Conservation (phyloP, 2,329 filamentous ascomycete species). For the Ceratocystis ficicola region DNA sequence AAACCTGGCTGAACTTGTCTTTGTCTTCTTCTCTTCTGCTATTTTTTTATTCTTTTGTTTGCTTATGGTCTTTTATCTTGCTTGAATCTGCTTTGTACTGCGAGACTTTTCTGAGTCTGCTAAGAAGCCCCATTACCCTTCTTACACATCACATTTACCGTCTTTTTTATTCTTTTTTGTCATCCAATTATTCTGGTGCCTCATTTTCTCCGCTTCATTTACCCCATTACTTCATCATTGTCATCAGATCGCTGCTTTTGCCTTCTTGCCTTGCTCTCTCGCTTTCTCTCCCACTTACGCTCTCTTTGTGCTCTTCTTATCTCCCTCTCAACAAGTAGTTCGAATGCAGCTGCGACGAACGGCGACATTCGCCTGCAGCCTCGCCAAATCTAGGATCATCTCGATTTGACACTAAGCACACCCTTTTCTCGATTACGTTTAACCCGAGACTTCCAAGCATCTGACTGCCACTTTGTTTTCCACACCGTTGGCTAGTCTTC, state of each 20-base stretch:
- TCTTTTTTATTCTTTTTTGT: conserved; percentile 7
- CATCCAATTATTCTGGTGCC: background rate
- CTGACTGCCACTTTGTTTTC: conserved; percentile 1
- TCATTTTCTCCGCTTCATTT: background rate
- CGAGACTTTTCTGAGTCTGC: background rate
- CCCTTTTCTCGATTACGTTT: background rate
- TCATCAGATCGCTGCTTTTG: background rate
- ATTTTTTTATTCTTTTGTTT: background rate
- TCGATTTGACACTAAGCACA: background rate
- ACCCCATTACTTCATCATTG: background rate
- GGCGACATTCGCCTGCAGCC: conserved; percentile 11
- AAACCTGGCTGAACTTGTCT: background rate
- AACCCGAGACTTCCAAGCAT: background rate
- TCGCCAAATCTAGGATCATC: background rate
- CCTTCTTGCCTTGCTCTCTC: background rate
- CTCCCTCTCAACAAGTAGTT: background rate
- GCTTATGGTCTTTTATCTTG: background rate
- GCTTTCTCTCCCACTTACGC: no score
- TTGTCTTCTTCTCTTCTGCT: background rate
- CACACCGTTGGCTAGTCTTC: background rate
- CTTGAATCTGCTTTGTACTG: background rate
- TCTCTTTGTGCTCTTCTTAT: background rate
- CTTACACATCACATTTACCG: conserved; percentile 3
- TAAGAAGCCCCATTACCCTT: background rate
- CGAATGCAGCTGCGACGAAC: conserved; percentile 12